Evolutionary conservation across 2,329 filamentous ascomycete species (phyloP).

Genomic region (Bipolaris sorokiniana): DNA sequence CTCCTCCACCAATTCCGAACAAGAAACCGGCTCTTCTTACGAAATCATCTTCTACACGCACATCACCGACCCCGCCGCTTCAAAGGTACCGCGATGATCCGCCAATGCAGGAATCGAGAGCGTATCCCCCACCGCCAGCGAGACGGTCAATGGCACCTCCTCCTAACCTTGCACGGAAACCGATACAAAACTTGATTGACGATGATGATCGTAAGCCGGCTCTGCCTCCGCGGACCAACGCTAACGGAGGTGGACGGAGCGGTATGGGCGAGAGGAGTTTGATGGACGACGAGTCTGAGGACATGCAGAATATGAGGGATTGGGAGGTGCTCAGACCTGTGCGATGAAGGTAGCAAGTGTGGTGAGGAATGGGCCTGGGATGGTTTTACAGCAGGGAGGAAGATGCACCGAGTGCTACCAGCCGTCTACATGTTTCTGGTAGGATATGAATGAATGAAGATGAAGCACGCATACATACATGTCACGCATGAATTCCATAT

Average conservation of each 20-base stretch:
- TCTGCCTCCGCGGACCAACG: constrained; percentile 43
- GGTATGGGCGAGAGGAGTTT: constrained; percentile 33
- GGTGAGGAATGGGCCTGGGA: background rate
- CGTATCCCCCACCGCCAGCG: constrained; percentile 23
- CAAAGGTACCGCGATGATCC: constrained; percentile 36
- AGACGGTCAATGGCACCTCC: constrained; percentile 38
- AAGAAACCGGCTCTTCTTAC: constrained; percentile 43
- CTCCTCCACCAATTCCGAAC: constrained; percentile 40
- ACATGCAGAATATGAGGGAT: constrained; percentile 42
- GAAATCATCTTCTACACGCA: constrained; percentile 15
- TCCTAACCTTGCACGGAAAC: constrained; percentile 18
- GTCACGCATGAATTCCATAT: background rate
- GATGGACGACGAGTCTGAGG: constrained; percentile 46
- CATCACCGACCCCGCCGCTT: constrained; percentile 15
- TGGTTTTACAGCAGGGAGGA: background rate
- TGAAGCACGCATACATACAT: no score
- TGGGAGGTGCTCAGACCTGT: constrained; percentile 50
- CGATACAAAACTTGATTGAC: constrained; percentile 31
- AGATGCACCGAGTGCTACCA: background rate
- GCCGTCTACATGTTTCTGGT: background rate
- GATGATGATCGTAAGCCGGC: constrained; percentile 30
- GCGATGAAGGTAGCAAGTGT: constrained; percentile 1
- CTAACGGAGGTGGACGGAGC: constrained; percentile 26
- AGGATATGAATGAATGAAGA: background rate
- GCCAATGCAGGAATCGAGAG: constrained; percentile 10